Evolutionary conservation across 345 rosid genomes (phyloP).

Genomic region (Turritis glabra): DNA sequence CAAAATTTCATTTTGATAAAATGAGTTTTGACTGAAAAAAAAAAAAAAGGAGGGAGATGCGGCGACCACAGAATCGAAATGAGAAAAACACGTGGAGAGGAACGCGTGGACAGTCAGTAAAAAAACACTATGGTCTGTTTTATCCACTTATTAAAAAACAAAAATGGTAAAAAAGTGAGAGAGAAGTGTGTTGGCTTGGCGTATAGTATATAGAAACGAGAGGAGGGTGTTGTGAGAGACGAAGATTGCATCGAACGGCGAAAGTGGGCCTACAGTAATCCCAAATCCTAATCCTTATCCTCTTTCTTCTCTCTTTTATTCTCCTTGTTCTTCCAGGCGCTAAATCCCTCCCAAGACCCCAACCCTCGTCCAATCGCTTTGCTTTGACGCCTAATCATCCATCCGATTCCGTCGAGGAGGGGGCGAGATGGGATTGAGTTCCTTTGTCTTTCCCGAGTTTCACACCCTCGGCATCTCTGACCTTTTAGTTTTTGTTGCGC

Average conservation of each 20-base stretch:
- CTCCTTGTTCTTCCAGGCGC: neutral
- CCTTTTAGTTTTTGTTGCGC: slow-evolving; percentile 54
- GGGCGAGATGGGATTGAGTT: slow-evolving; percentile 53
- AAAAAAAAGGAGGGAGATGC: neutral
- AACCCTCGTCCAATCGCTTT: slow-evolving; percentile 52
- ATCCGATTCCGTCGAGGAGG: neutral
- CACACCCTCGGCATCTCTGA: slow-evolving; percentile 50
- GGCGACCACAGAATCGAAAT: slow-evolving; percentile 27
- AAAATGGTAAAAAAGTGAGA: neutral
- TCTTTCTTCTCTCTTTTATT: slow-evolving; percentile 2
- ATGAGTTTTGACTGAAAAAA: too few relatives aligned
- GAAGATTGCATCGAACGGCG: slow-evolving; percentile 13
- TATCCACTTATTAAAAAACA: neutral
- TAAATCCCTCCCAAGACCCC: neutral
- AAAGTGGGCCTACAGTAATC: slow-evolving; percentile 60
- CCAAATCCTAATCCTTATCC: slow-evolving; percentile 74
- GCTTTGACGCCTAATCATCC: slow-evolving; percentile 16
- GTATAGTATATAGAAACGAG: neutral
- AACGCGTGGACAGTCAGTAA: neutral
- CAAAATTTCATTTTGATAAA: too few relatives aligned
- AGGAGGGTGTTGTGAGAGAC: neutral
- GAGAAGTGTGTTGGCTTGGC: neutral
- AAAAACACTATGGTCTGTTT: neutral
- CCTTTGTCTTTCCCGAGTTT: slow-evolving; percentile 49
- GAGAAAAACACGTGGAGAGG: slow-evolving; percentile 12